Percentiles rank a stretch among this genome's conserved stretches.
These are phyloP conservation scores for Cajanus cajan DNA, from an alignment of 306 rosid genomes.

Conservation along the genomic window DNA sequence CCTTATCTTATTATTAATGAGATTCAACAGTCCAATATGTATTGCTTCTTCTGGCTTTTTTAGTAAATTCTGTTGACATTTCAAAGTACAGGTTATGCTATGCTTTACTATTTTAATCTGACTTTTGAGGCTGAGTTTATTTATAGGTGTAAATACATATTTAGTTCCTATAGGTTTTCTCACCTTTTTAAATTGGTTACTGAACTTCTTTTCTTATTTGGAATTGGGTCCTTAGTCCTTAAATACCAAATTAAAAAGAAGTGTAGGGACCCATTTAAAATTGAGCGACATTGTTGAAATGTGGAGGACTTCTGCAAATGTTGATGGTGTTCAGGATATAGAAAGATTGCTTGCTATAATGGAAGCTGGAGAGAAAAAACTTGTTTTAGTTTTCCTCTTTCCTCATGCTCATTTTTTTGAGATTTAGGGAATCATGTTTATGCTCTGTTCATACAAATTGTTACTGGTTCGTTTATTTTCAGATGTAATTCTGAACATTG, in stretches of 20 bases:
- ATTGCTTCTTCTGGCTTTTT: background rate
- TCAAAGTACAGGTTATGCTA: background rate
- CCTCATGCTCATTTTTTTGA: background rate
- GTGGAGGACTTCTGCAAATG: conserved; percentile 3
- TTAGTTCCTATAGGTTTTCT: background rate
- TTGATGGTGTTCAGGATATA: conserved; percentile 1
- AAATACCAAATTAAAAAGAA: background rate
- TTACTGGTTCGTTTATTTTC: conserved; percentile 12
- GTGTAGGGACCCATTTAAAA: background rate
- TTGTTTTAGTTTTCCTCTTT: background rate
- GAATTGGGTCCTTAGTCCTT: background rate
- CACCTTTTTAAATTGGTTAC: background rate
- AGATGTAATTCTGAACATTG: conserved; percentile 34
- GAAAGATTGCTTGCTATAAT: too few species aligned
- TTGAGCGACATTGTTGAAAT: background rate
- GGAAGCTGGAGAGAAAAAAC: too few species aligned
- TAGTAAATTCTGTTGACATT: background rate
- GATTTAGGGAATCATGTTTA: background rate
- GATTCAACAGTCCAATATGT: background rate
- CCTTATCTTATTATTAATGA: background rate
- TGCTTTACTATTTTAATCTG: background rate
- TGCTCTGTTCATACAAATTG: background rate
- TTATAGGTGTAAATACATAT: background rate
- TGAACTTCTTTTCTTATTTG: conserved; percentile 10
- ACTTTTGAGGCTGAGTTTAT: background rate